Conservation (phyloP, 768 basidiomycete genomes). For the Rhodotorula paludigena region DNA sequence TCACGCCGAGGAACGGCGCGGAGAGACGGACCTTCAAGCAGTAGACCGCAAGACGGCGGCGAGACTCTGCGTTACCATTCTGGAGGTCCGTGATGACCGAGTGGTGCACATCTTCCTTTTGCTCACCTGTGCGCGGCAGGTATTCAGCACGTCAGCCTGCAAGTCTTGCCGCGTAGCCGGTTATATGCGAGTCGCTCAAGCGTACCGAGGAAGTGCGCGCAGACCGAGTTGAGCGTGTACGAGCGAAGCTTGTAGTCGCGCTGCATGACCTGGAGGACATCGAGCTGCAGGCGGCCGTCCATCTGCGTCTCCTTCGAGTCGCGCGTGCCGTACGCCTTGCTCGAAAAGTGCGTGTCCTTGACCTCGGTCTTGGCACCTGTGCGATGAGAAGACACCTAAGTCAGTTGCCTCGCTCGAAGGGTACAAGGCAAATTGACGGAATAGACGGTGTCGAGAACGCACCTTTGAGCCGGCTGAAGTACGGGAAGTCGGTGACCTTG, state of each 20-base stretch:
- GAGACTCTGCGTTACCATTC: slow-evolving; percentile 88
- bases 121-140: slow-evolving; percentile 60
- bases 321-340: slow-evolving; percentile 92
- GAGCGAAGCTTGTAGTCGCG: slow-evolving; percentile 94
- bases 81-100: slow-evolving; percentile 97
- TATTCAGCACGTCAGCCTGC: no score
- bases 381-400: slow-evolving; percentile 1
- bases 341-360: slow-evolving; percentile 95
- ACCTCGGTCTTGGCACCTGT: slow-evolving; percentile 71
- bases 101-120: slow-evolving; percentile 98
- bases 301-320: slow-evolving; percentile 89
- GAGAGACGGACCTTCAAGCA: slow-evolving; percentile 72
- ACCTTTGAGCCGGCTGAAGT: slow-evolving; percentile 73
- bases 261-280: slow-evolving; percentile 96
- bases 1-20: no score
- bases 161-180: no score
- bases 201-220: slow-evolving; percentile 78
- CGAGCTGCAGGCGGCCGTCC: slow-evolving; percentile 89
- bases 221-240: slow-evolving; percentile 96
- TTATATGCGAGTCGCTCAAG: no score
- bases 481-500: slow-evolving; percentile 64
- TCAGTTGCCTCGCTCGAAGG: slow-evolving; percentile 15
- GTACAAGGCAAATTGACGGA: no score
- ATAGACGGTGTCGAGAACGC: slow-evolving; percentile 1
- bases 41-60: slow-evolving; percentile 89